Evolutionary conservation across 2,329 filamentous ascomycete species (phyloP).

Genomic region (Madurella mycetomatis): DNA sequence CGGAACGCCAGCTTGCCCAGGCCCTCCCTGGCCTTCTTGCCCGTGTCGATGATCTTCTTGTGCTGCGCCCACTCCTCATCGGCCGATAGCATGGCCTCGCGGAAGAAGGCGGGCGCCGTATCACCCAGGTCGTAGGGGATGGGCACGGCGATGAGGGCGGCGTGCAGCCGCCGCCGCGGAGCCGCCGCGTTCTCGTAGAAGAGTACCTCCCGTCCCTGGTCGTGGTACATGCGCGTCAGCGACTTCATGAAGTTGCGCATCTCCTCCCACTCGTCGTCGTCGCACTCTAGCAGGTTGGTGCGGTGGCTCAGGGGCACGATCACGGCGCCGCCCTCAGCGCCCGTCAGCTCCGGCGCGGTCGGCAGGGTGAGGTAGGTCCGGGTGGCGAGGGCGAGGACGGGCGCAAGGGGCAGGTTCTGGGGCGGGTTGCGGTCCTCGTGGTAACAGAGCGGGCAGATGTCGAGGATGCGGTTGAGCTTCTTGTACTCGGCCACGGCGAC

Average conservation of each 20-base stretch:
- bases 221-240: constrained; percentile 88
- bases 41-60: constrained; percentile 88
- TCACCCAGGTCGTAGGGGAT: constrained; percentile 89
- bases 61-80: constrained; percentile 97
- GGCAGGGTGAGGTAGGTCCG: constrained; percentile 83
- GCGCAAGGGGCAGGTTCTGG: constrained; percentile 66
- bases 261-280: constrained; percentile 99
- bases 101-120: constrained; percentile 90
- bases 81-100: constrained; percentile 80
- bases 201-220: constrained; percentile 83
- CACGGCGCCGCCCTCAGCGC: constrained; percentile 68
- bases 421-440: constrained; percentile 74
- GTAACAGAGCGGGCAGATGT: constrained; percentile 84
- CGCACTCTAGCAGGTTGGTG: constrained; percentile 89
- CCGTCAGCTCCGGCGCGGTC: constrained; percentile 79
- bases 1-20: constrained; percentile 80
- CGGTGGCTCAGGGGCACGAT: constrained; percentile 87
- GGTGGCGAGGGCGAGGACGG: constrained; percentile 79
- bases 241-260: constrained; percentile 99
- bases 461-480: constrained; percentile 80
- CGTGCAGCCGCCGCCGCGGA: constrained; percentile 74
- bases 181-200: constrained; percentile 97
- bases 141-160: constrained; percentile 79
- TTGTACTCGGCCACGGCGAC: constrained; percentile 84
- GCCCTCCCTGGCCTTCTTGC: constrained; percentile 58